Conservation (phyloP, 306 rosid genomes). For the Mimosa bimucronata region DNA sequence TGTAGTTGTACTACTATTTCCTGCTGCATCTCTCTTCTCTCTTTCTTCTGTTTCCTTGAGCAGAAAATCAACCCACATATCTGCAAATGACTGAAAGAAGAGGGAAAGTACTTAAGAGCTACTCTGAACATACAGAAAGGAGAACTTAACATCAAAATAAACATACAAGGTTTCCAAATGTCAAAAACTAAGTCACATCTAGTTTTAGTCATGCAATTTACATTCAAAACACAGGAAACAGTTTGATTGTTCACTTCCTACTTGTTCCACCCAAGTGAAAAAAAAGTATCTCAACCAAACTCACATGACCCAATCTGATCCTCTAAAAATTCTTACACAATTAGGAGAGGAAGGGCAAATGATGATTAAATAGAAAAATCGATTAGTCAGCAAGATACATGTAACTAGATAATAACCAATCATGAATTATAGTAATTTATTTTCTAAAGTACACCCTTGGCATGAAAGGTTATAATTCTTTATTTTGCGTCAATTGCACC, state of each 20-base stretch:
- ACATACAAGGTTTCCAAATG: conserved; percentile 7
- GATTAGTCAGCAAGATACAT: too few species aligned
- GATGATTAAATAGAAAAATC: not conserved
- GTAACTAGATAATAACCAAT: too few species aligned
- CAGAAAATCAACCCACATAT: conserved; percentile 98
- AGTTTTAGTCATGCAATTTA: conserved; percentile 6
- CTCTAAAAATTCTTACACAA: not conserved
- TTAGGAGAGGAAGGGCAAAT: not conserved
- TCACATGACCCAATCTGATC: not conserved
- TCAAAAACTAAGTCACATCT: not conserved
- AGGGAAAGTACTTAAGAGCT: conserved; percentile 25
- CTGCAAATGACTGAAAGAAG: conserved; percentile 90
- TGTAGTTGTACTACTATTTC: conserved; percentile 39
- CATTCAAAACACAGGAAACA: not conserved
- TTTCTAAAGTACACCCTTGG: too few species aligned
- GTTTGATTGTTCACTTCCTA: not conserved
- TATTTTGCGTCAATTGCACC: too few species aligned
- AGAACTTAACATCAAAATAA: not conserved
- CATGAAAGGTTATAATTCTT: too few species aligned
- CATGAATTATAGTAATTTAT: too few species aligned
- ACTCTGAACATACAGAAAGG: conserved; percentile 21
- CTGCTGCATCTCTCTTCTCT: conserved; percentile 70
- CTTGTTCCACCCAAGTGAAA: not conserved
- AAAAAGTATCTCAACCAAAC: not conserved
- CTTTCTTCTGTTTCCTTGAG: conserved; percentile 90